A percentile compares a stretch with the other conserved stretches of the same genome.
phyloP scores from a whole-genome alignment of 371 early-diverging fungal genomes.

The Conidiobolus incongruus region DNA sequence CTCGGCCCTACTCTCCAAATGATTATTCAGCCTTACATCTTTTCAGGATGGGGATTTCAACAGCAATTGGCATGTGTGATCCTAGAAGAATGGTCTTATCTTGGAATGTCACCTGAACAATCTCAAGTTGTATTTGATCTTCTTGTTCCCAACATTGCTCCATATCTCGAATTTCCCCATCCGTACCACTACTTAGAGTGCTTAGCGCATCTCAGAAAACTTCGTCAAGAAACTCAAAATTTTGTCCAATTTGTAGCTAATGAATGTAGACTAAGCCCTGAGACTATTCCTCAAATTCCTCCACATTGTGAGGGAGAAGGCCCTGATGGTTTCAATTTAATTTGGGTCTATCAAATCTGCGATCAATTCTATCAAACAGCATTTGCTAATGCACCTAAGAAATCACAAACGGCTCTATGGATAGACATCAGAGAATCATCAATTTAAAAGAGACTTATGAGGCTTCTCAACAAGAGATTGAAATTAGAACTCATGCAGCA shows the following conservation, averaged over 20 bases:
- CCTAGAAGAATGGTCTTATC: constrained; percentile 59
- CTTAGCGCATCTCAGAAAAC: constrained; percentile 37
- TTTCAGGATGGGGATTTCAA: constrained; percentile 58
- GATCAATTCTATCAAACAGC: constrained; percentile 12
- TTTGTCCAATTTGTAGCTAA: constrained; percentile 29
- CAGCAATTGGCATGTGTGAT: constrained; percentile 55
- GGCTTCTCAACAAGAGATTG: constrained; percentile 11
- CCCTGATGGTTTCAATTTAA: constrained; percentile 32
- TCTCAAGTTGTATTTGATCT: too few species aligned
- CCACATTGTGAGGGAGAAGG: constrained; percentile 21
- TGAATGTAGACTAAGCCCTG: constrained; percentile 22
- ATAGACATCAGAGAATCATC: constrained; percentile 36
- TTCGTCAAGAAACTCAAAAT: constrained; percentile 47
- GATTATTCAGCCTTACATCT: constrained; percentile 19
- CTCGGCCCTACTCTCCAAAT: constrained; percentile 24
- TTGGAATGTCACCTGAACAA: constrained; percentile 19
- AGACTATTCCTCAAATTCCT: constrained; percentile 30
- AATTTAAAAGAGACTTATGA: constrained; percentile 37
- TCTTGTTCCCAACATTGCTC: too few species aligned
- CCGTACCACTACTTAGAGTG: constrained; percentile 47
- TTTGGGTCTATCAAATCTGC: constrained; percentile 22
- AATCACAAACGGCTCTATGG: constrained; percentile 21
- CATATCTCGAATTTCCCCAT: too few species aligned
- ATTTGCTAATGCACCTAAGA: too few species aligned
- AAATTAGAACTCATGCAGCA: constrained; percentile 46